phyloP scores from a whole-genome alignment of 2,329 filamentous ascomycete species.

The Aspergillus sp. region DNA sequence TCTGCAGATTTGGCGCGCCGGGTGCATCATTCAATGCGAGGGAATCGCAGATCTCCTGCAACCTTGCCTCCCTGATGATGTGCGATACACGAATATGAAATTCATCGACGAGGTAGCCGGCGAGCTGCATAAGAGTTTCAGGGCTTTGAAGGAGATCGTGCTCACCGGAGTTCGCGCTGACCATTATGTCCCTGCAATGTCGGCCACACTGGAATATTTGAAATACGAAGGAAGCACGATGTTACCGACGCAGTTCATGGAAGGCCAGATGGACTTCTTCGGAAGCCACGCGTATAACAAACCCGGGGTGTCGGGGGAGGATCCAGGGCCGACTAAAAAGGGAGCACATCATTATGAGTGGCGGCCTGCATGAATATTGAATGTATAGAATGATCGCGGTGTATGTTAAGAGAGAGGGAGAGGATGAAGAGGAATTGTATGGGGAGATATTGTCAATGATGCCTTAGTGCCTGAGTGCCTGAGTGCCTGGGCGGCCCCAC shows the following conservation, averaged over 20 bases:
- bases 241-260: constrained; percentile 66
- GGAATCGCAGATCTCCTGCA: constrained; percentile 60
- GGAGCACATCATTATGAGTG: constrained; percentile 65
- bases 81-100: constrained; percentile 35
- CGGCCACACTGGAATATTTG: constrained; percentile 63
- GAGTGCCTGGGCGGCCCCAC: constrained; percentile 14
- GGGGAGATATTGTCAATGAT: no score
- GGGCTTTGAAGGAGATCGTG: constrained; percentile 55
- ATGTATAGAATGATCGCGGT: no score
- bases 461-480: not conserved
- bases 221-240: constrained; percentile 61
- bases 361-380: constrained; percentile 32
- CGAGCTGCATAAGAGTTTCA: constrained; percentile 53
- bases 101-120: constrained; percentile 47
- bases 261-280: constrained; percentile 70
- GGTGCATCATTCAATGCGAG: constrained; percentile 69
- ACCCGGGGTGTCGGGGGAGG: constrained; percentile 49
- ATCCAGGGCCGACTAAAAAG: constrained; percentile 50
- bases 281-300: constrained; percentile 64
- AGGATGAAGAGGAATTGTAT: no score
- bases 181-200: constrained; percentile 59
- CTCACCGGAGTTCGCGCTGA: constrained; percentile 55
- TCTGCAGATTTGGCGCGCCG: constrained; percentile 62
- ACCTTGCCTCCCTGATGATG: constrained; percentile 24
- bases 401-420: no score